Conservation (phyloP, 2,329 filamentous ascomycete genomes). For the Fusarium bactridioides region DNA sequence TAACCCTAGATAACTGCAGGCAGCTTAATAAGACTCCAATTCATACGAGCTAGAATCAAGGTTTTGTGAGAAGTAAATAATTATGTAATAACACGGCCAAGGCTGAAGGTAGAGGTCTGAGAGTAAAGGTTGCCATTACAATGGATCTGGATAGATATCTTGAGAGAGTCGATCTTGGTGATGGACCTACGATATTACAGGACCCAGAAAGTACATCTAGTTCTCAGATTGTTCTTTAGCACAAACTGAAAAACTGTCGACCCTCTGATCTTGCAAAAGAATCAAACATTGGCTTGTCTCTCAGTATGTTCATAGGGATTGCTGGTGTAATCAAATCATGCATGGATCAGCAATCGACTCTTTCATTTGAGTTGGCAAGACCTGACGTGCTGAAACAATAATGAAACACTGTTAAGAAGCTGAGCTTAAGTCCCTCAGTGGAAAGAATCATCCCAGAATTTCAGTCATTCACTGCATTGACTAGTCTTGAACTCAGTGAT, state of each 20-base stretch:
- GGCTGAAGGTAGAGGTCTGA: fast-evolving
- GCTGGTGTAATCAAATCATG: fast-evolving
- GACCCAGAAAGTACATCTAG: fast-evolving
- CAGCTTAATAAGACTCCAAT: too few relatives aligned
- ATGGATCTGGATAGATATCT: fast-evolving
- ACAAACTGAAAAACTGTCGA: fast-evolving
- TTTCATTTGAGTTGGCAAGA: too few relatives aligned
- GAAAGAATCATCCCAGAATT: fast-evolving
- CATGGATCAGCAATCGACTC: too few relatives aligned
- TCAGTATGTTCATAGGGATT: fast-evolving
- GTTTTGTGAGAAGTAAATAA: fast-evolving
- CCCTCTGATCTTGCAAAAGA: fast-evolving
- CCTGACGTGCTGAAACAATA: not conserved
- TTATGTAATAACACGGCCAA: fast-evolving
- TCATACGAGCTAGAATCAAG: fast-evolving
- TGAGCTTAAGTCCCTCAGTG: fast-evolving
- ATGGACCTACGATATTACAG: too few relatives aligned
- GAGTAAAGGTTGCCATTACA: fast-evolving
- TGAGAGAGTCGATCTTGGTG: too few relatives aligned
- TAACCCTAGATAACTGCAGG: too few relatives aligned
- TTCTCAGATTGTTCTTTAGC: too few relatives aligned
- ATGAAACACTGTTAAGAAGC: fast-evolving
- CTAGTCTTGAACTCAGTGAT: fast-evolving
- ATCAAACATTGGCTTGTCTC: too few relatives aligned
- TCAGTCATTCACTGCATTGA: not conserved